Evolutionary conservation across 2,329 filamentous ascomycete genomes (phyloP).

Genomic region (Salinomyces thailandicus): DNA sequence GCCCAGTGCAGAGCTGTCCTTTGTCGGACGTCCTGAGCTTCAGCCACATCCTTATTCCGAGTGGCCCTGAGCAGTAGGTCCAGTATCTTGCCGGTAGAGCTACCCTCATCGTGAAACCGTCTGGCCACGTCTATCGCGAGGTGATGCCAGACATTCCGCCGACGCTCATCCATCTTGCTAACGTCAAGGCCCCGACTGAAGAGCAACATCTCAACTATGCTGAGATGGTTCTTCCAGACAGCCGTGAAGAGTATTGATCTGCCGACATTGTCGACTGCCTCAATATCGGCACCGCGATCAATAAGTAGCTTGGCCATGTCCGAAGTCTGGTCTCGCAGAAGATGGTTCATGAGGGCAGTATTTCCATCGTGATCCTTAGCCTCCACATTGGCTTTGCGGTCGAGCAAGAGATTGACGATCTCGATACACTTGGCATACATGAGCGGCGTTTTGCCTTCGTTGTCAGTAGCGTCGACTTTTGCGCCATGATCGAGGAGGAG

Average conservation of each 20-base stretch:
- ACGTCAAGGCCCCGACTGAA: constrained; percentile 8
- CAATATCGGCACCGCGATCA: constrained; percentile 2
- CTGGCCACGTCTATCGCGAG: constrained; percentile 30
- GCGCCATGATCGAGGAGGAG: constrained; percentile 1
- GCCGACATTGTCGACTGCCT: constrained; percentile 2
- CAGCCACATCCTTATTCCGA: background rate
- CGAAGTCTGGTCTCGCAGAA: background rate
- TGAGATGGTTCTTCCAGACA: constrained; percentile 32
- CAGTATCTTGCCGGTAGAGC: constrained; percentile 1
- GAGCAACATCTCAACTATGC: constrained; percentile 29
- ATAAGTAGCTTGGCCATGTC: constrained; percentile 4
- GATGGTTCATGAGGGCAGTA: constrained; percentile 1
- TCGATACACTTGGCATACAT: constrained; percentile 4
- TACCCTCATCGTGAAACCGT: constrained; percentile 2
- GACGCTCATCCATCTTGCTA: constrained; percentile 7
- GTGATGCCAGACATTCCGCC: constrained; percentile 27
- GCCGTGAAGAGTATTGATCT: constrained; percentile 13
- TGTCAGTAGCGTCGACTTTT: constrained; percentile 12
- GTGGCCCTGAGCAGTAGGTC: constrained; percentile 1
- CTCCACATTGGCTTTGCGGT: background rate
- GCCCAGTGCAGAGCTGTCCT: constrained; percentile 14
- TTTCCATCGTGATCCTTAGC: constrained; percentile 1
- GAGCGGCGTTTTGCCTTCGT: constrained; percentile 4
- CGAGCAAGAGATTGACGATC: background rate
- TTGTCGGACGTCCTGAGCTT: constrained; percentile 5